Evolutionary conservation across 1,284 basidiomycete species (phyloP), one percentile per base, ranked within the genome.

Genomic region (Cryptococcus maquisensis): DNA sequence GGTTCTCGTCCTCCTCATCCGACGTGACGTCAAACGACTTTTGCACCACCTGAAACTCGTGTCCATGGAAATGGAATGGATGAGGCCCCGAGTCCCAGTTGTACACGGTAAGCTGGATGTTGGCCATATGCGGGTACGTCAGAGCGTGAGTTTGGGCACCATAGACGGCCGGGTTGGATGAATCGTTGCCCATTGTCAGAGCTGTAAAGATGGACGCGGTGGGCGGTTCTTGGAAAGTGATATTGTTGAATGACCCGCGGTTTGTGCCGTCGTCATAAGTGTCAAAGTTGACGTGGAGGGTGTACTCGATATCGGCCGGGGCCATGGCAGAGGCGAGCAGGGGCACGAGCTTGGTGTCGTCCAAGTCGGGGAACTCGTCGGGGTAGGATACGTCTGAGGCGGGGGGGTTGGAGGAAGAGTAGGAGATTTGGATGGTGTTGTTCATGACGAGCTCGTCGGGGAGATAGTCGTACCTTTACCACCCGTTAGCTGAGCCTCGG

Each of bases 71-170:
- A 56, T 79, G 78, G 74, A 79, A 79, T 0, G 78, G 78, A 56
- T 79, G 78, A 61, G 72, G 73, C 24, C 76, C 76, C 9, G 72
- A 63, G 59, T 78, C 76, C 74, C 90, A 92, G 73, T 95, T 96
- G 73, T 85, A 84, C 46, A 96, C 76, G 1, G 86, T 82, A 51
- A 97, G 79, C 72, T 96, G 85, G 44, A 97, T 77, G 2, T 88
- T 85, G 12, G 90, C 83, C 42, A 84, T 77, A 66, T 90, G 84
- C 40, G 89, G 78, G 35, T 94, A 71, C 10, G 94, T 80, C 66
- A 87, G 84, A 60, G 84, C 85, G 67, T 82, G 81, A 8, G 87
- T 79, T 63, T 79, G 77, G 9, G 68, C 83, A 16, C 92, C 92
- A 73, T 95, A 97, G 9, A 89, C 85, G n/a, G 68, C 69, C 35